Conservation (phyloP, 208 protist genomes). For the Trypanosoma mega region DNA sequence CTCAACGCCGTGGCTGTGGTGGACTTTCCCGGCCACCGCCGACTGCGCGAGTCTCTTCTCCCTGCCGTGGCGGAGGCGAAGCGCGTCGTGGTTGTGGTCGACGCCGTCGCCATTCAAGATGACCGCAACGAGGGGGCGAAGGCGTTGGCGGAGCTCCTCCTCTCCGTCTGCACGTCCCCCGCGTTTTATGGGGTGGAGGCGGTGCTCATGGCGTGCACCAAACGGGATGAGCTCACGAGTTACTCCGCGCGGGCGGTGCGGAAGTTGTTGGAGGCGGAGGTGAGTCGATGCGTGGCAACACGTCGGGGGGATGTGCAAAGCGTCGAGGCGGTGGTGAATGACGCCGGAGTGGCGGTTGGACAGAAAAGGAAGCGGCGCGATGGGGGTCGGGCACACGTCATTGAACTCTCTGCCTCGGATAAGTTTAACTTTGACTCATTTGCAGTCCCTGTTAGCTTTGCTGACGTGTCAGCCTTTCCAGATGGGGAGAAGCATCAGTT, state of each 20-base stretch:
- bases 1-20: constrained; percentile 29
- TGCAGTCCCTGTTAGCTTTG: constrained; percentile 48
- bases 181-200: constrained; percentile 65
- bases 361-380: constrained; percentile 1
- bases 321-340: constrained; percentile 65
- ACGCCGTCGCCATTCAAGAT: constrained; percentile 76
- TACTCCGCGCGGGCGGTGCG: constrained; percentile 75
- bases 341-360: constrained; percentile 35
- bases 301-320: constrained; percentile 49
- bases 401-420: constrained; percentile 44
- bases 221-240: constrained; percentile 82
- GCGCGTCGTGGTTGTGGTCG: constrained; percentile 70
- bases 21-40: constrained; percentile 80
- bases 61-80: constrained; percentile 43
- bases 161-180: constrained; percentile 55
- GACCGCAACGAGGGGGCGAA: constrained; percentile 61
- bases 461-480: constrained; percentile 65
- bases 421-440: constrained; percentile 70
- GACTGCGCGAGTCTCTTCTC: constrained; percentile 53
- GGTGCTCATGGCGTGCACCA: constrained; percentile 74
- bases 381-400: constrained; percentile 27
- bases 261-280: constrained; percentile 68
- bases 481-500: constrained; percentile 36
- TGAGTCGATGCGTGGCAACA: constrained; percentile 47
- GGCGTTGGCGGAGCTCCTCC: constrained; percentile 71